These are phyloP conservation scores for Ogataea nitratoaversa DNA, from an alignment of 805 yeast species.

Conservation along the genomic window DNA sequence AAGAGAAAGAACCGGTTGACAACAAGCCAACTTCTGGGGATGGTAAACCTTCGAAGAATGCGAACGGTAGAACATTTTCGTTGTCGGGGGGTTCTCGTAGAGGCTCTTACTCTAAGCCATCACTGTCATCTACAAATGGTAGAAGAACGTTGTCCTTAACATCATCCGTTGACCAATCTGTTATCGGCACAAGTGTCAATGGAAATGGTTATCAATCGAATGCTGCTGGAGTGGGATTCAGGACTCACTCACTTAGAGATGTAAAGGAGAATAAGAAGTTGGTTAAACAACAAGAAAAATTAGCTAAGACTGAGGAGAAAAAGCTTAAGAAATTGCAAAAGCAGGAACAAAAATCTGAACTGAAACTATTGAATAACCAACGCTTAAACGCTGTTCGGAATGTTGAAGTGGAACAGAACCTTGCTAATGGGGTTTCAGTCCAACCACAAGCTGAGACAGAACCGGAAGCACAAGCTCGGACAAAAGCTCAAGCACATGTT, in stretches of 20 bases:
- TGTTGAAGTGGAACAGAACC: slow-evolving; percentile 9
- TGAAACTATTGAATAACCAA: slow-evolving; percentile 21
- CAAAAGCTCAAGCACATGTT: no score
- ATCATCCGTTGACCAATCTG: slow-evolving; percentile 1
- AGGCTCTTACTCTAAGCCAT: background rate
- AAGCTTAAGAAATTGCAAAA: slow-evolving; percentile 16
- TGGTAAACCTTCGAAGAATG: background rate
- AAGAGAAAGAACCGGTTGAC: no score
- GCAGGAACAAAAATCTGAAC: slow-evolving; percentile 22
- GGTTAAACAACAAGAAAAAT: slow-evolving; percentile 12
- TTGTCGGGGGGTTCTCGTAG: slow-evolving; percentile 3
- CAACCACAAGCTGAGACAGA: background rate
- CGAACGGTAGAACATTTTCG: slow-evolving; percentile 9
- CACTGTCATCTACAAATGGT: background rate
- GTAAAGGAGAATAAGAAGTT: slow-evolving; percentile 12
- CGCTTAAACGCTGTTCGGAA: slow-evolving; percentile 19
- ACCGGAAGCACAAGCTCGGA: background rate
- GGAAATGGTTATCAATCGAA: slow-evolving; percentile 21
- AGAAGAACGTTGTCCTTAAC: slow-evolving; percentile 14
- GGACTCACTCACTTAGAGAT: slow-evolving; percentile 27
- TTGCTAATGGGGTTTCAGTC: background rate
- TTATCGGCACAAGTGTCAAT: background rate
- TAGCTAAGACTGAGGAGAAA: slow-evolving; percentile 19
- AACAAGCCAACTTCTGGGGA: no score
- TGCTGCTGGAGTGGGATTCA: slow-evolving; percentile 28